Conservation (phyloP, 306 rosid genomes). For the Pyrus communis region DNA sequence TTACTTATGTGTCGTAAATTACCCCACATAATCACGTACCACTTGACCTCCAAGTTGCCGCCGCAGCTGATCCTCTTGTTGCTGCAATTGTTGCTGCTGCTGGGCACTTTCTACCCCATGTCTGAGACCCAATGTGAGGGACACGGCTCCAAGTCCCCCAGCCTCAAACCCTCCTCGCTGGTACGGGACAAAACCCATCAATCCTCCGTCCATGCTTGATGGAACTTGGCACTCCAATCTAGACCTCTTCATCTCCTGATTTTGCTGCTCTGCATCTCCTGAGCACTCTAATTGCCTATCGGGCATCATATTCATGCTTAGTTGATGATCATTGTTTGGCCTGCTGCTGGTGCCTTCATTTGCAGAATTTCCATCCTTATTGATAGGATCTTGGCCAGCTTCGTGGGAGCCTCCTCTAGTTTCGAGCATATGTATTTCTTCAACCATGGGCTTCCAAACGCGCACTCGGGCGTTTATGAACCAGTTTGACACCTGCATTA, state of each 20-base stretch:
- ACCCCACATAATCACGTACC: slow-evolving; percentile 61
- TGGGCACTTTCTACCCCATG: slow-evolving; percentile 58
- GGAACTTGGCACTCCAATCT: slow-evolving; percentile 44
- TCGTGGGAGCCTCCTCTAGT: slow-evolving; percentile 51
- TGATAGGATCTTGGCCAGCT: slow-evolving; percentile 12
- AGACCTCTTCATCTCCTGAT: slow-evolving; percentile 50
- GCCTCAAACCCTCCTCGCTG: slow-evolving; percentile 40
- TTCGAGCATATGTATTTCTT: slow-evolving; percentile 88
- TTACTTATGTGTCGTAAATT: slow-evolving; percentile 1
- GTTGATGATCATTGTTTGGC: slow-evolving; percentile 19
- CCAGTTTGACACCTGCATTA: slow-evolving; percentile 82
- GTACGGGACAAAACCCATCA: slow-evolving; percentile 68
- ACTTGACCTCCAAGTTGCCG: slow-evolving; percentile 48
- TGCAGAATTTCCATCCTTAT: slow-evolving; percentile 22
- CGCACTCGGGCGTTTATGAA: slow-evolving; percentile 89
- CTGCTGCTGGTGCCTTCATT: slow-evolving; percentile 21
- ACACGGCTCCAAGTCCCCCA: slow-evolving; percentile 59
- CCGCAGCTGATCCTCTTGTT: slow-evolving; percentile 44
- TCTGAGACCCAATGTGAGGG: slow-evolving; percentile 70
- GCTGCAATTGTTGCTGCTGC: slow-evolving; percentile 23
- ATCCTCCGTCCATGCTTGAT: slow-evolving; percentile 42
- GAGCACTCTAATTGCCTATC: slow-evolving; percentile 28
- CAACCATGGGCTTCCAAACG: slow-evolving; percentile 98
- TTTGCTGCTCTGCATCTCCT: slow-evolving; percentile 36
- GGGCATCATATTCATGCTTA: slow-evolving; percentile 13